phyloP scores from a whole-genome alignment of 106 monocot genomes.

The Dactylorhiza incarnata region DNA sequence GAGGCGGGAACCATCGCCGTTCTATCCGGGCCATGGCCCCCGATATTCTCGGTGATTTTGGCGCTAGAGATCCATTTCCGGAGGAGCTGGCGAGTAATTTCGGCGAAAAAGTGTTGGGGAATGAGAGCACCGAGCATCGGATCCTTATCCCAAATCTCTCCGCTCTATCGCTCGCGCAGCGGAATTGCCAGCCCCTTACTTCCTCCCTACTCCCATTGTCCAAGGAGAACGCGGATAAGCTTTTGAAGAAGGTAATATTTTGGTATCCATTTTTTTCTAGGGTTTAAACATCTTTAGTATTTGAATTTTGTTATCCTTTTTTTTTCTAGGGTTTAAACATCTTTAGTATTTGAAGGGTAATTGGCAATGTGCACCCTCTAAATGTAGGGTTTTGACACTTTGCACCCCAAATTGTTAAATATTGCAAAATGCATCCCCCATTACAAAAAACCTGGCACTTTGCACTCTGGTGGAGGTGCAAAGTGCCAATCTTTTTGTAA shows the following conservation, averaged over 20 bases:
- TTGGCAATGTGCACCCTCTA: too few species aligned
- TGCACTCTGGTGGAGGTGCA: too few species aligned
- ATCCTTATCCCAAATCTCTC: slow-evolving; percentile 73
- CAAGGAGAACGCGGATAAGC: slow-evolving; percentile 33
- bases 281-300: background rate
- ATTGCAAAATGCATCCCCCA: too few species aligned
- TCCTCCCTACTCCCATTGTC: slow-evolving; percentile 34
- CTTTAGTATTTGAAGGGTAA: too few species aligned
- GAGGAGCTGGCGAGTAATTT: slow-evolving; percentile 79
- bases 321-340: too few species aligned
- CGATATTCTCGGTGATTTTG: slow-evolving; percentile 74
- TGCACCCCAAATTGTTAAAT: too few species aligned
- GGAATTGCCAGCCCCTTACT: slow-evolving; percentile 31
- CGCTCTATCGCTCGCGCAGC: slow-evolving; percentile 59
- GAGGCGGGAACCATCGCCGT: background rate
- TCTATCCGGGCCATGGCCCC: slow-evolving; percentile 8
- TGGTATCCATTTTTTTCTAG: background rate
- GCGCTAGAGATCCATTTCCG: slow-evolving; percentile 82
- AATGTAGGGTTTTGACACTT: too few species aligned
- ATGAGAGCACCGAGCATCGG: slow-evolving; percentile 54
- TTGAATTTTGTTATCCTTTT: background rate
- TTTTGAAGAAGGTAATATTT: slow-evolving; percentile 54
- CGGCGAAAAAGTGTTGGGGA: slow-evolving; percentile 60
- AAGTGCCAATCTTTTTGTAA: too few species aligned
- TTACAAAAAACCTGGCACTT: too few species aligned